phyloP scores from a whole-genome alignment of 2,329 filamentous ascomycete species.

The Ambrosiella beaveri region DNA sequence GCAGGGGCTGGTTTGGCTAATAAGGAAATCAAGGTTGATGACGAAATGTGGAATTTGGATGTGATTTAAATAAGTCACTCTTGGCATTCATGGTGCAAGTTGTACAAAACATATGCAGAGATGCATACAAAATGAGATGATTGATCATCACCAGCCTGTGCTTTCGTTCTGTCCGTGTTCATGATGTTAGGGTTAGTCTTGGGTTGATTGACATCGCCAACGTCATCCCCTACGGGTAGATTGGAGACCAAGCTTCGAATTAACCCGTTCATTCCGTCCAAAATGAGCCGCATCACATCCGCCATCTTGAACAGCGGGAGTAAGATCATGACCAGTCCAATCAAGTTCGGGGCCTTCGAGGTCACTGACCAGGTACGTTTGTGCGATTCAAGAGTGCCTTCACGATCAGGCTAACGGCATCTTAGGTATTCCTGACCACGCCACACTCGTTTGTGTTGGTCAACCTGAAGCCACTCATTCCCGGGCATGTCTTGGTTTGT shows the following conservation, averaged over 20 bases:
- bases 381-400: neutral
- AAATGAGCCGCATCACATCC: neutral
- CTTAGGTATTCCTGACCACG: constrained; percentile 72
- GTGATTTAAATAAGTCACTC: neutral
- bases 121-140: too few relatives aligned
- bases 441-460: constrained; percentile 71
- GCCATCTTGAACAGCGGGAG: neutral
- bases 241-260: too few relatives aligned
- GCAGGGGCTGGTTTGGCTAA: neutral
- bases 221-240: too few relatives aligned
- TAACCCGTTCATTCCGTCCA: neutral
- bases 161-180: too few relatives aligned
- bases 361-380: constrained; percentile 51
- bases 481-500: constrained; percentile 83
- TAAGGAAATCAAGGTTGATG: neutral
- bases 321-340: constrained; percentile 8
- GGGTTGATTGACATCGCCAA: too few relatives aligned
- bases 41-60: neutral
- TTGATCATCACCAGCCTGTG: too few relatives aligned
- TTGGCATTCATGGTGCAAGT: too few relatives aligned
- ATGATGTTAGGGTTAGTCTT: too few relatives aligned
- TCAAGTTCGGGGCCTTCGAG: constrained; percentile 60
- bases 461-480: constrained; percentile 86
- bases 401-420: neutral
- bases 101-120: too few relatives aligned